A percentile compares a stretch with the other conserved stretches of the same genome.
These are phyloP conservation scores for Aureobasidium sp. DNA, from an alignment of 2,329 filamentous ascomycete species.

Conservation along the genomic window DNA sequence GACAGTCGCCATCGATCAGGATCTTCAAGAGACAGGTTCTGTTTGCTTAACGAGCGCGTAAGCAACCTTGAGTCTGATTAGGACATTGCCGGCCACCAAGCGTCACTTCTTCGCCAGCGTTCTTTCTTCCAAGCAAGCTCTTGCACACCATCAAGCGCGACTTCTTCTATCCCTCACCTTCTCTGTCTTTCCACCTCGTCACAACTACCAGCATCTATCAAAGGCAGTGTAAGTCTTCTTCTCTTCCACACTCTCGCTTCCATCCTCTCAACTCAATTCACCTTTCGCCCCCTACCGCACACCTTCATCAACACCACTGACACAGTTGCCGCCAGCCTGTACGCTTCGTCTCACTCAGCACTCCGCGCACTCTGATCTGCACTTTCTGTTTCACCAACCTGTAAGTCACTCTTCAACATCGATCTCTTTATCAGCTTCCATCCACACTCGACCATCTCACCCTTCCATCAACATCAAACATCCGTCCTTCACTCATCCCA, in stretches of 20 bases:
- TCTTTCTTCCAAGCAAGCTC: not conserved
- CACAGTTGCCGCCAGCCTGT: not conserved
- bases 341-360: not conserved
- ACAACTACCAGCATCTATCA: not conserved
- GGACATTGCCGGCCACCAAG: not conserved
- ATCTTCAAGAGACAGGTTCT: not conserved
- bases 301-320: not conserved
- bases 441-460: not conserved
- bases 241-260: not conserved
- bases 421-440: not conserved
- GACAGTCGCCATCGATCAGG: not conserved
- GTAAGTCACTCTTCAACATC: not conserved
- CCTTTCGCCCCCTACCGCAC: not conserved
- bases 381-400: not conserved
- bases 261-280: not conserved
- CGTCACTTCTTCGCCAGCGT: not conserved
- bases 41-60: not conserved
- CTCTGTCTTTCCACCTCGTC: not conserved
- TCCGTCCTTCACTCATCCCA: not conserved
- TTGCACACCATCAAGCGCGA: not conserved
- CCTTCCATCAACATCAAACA: not conserved
- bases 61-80: not conserved
- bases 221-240: not conserved
- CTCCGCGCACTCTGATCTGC: not conserved
- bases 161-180: not conserved